These are phyloP conservation scores for Pleurotus ostreatus DNA, from an alignment of 768 basidiomycete species.

Conservation along the genomic window DNA sequence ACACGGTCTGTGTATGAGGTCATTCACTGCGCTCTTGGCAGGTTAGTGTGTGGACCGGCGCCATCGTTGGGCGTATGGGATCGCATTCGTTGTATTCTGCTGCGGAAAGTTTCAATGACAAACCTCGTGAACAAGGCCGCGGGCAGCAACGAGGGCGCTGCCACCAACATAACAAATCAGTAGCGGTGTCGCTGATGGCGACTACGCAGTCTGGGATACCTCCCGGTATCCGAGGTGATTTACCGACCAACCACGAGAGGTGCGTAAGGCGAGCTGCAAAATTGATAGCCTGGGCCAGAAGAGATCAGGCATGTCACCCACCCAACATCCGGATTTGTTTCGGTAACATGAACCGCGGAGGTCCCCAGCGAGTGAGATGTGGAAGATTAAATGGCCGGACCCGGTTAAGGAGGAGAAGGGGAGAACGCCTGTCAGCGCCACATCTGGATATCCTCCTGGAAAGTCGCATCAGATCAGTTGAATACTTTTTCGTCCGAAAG, in stretches of 20 bases:
- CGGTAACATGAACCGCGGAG: conserved; percentile 6
- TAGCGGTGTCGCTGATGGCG: neutral
- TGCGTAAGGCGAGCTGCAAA: conserved; percentile 1
- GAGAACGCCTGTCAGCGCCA: no score
- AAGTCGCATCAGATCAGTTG: no score
- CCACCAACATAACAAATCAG: neutral
- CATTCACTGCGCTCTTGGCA: neutral
- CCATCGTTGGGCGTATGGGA: neutral
- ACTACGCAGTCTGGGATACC: neutral
- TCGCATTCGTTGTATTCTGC: neutral
- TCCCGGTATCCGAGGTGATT: conserved; percentile 6
- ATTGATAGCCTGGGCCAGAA: conserved; percentile 4
- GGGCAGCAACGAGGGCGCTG: conserved; percentile 1
- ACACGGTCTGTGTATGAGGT: neutral
- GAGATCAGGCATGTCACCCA: conserved; percentile 2
- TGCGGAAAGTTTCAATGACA: neutral
- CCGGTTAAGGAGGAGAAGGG: neutral
- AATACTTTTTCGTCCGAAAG: no score
- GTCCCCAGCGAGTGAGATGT: neutral
- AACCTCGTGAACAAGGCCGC: conserved; percentile 3
- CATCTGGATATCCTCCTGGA: no score
- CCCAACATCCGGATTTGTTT: conserved; percentile 6
- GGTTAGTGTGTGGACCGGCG: neutral
- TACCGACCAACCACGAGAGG: neutral
- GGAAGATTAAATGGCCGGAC: neutral